Conservation (phyloP, 176 grass and related monocot species). For the Oryza longistaminata region DNA sequence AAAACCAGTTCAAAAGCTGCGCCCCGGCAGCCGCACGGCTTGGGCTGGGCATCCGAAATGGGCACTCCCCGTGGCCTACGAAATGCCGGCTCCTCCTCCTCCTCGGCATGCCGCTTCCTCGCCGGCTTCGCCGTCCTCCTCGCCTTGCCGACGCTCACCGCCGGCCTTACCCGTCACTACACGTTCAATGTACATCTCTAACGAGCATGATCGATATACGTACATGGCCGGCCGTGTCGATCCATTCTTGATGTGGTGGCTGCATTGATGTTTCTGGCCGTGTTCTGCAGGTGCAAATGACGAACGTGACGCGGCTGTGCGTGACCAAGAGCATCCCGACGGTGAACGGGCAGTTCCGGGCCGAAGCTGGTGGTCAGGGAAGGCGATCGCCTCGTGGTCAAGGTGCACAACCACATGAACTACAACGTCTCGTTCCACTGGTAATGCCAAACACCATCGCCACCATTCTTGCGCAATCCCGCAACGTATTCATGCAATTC, state of each 20-base stretch:
- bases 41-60: slow-evolving; percentile 22
- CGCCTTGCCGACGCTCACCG: slow-evolving; percentile 43
- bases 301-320: slow-evolving; percentile 71
- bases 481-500: too few relatives aligned
- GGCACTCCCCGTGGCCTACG: neutral
- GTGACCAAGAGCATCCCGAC: slow-evolving; percentile 74
- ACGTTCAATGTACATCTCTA: slow-evolving; percentile 57
- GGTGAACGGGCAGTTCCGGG: slow-evolving; percentile 82
- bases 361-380: slow-evolving; percentile 56
- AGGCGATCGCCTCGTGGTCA: slow-evolving; percentile 70
- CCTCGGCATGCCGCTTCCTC: slow-evolving; percentile 30
- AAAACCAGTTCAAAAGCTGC: neutral
- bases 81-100: neutral
- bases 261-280: neutral
- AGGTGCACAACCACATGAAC: slow-evolving; percentile 67
- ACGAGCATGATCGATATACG: too few relatives aligned
- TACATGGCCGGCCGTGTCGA: neutral
- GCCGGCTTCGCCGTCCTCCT: slow-evolving; percentile 32
- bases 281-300: slow-evolving; percentile 51
- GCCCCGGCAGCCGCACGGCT: neutral
- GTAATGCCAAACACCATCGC: neutral
- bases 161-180: slow-evolving; percentile 51
- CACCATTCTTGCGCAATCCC: neutral
- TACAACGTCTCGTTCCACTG: slow-evolving; percentile 80
- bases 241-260: neutral